These are phyloP conservation scores for Chalciporus sp. DNA, from an alignment of 1,284 basidiomycete species.

Conservation along the genomic window DNA sequence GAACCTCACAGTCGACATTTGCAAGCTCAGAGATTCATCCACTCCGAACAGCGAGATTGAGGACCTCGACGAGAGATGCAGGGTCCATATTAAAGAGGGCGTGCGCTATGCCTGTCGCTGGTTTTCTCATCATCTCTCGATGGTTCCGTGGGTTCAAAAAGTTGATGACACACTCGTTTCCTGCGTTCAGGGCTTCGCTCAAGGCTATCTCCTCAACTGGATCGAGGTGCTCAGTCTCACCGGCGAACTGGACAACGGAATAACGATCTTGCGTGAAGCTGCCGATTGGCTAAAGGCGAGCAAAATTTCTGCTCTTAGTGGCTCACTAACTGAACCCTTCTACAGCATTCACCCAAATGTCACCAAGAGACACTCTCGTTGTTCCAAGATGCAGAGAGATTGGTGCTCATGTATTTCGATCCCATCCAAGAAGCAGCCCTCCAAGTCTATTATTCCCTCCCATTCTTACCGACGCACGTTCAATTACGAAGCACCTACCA, in stretches of 20 bases:
- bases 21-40: slow-evolving; percentile 17
- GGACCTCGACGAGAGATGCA: slow-evolving; percentile 15
- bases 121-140: slow-evolving; percentile 21
- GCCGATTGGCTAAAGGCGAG: slow-evolving; percentile 22
- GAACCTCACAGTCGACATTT: slow-evolving; percentile 19
- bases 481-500: slow-evolving; percentile 19
- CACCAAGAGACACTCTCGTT: slow-evolving; percentile 10
- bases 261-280: slow-evolving; percentile 16
- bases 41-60: slow-evolving; percentile 18
- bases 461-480: slow-evolving; percentile 12
- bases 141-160: slow-evolving; percentile 3
- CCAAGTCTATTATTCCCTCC: slow-evolving; percentile 25
- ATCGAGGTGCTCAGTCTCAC: slow-evolving; percentile 25
- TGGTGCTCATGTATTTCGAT: slow-evolving; percentile 26
- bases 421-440: slow-evolving; percentile 18
- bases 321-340: not conserved
- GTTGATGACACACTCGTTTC: slow-evolving; percentile 12
- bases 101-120: slow-evolving; percentile 27
- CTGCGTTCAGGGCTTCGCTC: slow-evolving; percentile 17
- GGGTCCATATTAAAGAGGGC: slow-evolving; percentile 13
- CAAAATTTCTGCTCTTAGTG: not conserved
- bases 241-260: slow-evolving; percentile 18
- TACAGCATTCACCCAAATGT: slow-evolving; percentile 7
- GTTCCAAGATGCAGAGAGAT: slow-evolving; percentile 24
- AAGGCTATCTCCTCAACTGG: slow-evolving; percentile 19